Evolutionary conservation across 1,284 basidiomycete genomes (phyloP), one percentile per base, ranked within the genome.

Genomic region (Malassezia restricta): DNA sequence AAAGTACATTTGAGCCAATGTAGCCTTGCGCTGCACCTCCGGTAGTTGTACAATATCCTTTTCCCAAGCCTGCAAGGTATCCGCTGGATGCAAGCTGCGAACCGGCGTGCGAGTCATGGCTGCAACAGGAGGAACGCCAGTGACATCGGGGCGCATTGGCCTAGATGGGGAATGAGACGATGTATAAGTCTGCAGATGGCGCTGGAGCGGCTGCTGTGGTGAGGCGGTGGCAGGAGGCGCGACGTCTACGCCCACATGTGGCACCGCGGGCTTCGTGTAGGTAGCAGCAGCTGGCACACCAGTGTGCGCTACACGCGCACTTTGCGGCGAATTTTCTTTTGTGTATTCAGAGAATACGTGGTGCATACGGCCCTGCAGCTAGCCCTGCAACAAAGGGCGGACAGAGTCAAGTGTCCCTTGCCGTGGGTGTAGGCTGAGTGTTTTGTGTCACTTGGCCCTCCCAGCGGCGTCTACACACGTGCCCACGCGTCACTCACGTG

Each of bases 1-100:
- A 39, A 73, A 73, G 61, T 70, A 73, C 48, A 73, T 64, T 50
- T 73, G 70, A 0, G 69, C 69, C 27, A 73, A 63, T 40, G 68
- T 68, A 41, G 70, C 70, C 43, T 73, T 73, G 39, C 70, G 61
- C 47, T 65, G 58, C 20, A 68, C 68, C 33, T 68, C 67, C 15
- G 59, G 65, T 49, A 51, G 57, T 42, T 63, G 57, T 8, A 66
- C 57, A 24, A 68, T 56, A 17, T 71, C 68, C 47, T 54, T 60
- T 41, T 73, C 70, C 64, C 68, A 68, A 1, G 63, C 60, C 54
- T 66, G 63, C 15, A 73, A 57, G 12, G 63, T 61, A 29, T 71
- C 68, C 14, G 59, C 50, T 7, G 48, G 35, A n/a, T 64, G 63
- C 60, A 61, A 62, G 49, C 62, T 66, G 29, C 59, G 53, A 54